Percentiles rank a stretch among this genome's conserved stretches.
Evolutionary conservation across 805 yeast genomes (phyloP).

Genomic region (Wickerhamiella qilinensis): DNA sequence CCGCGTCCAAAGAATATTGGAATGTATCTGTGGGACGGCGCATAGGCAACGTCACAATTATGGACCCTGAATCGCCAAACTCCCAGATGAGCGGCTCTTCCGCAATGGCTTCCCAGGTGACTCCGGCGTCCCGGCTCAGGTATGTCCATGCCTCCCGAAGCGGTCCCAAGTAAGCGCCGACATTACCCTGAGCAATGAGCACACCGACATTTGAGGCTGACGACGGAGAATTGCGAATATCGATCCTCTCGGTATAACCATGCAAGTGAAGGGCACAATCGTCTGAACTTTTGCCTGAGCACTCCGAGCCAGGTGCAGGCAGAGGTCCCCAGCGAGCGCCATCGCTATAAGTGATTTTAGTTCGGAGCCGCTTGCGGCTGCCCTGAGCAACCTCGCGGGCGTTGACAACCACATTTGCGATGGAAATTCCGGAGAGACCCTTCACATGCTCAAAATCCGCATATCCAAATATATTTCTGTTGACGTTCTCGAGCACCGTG

Average conservation of each 20-base stretch:
- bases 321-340: constrained; percentile 76
- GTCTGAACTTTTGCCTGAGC: constrained; percentile 31
- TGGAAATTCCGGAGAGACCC: constrained; percentile 69
- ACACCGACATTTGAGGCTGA: constrained; percentile 83
- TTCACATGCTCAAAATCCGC: constrained; percentile 81
- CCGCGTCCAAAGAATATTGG: constrained; percentile 61
- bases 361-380: constrained; percentile 40
- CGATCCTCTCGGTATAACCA: constrained; percentile 77
- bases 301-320: constrained; percentile 54
- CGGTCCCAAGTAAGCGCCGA: constrained; percentile 44
- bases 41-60: constrained; percentile 55
- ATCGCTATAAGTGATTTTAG: constrained; percentile 73
- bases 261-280: constrained; percentile 73
- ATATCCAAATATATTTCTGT: constrained; percentile 54
- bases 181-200: constrained; percentile 86
- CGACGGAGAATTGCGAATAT: constrained; percentile 69
- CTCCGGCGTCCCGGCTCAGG: constrained; percentile 80
- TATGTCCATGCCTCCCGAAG: constrained; percentile 48
- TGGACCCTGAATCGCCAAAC: constrained; percentile 87
- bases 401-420: constrained; percentile 56
- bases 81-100: constrained; percentile 83
- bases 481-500: constrained; percentile 49
- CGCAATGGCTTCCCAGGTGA: constrained; percentile 65
- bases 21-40: constrained; percentile 41
- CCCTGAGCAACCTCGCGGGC: constrained; percentile 29